A percentile compares a stretch with the other conserved stretches of the same genome.
Conservation (phyloP, 257 asterid species). For the Fraxinus cuspidata region DNA sequence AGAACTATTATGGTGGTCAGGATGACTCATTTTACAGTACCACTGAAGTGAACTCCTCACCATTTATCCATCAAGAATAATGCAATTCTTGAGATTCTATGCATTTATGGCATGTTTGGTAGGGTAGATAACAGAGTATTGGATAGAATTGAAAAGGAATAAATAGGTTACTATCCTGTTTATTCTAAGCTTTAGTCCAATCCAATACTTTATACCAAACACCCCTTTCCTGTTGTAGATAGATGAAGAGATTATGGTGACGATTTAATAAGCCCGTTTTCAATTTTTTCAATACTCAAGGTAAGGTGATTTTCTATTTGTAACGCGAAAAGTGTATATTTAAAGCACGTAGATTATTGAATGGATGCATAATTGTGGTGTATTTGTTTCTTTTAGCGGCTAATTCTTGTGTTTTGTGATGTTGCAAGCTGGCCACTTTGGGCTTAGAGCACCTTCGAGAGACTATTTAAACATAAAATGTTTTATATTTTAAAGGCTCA, state of each 20-base stretch:
- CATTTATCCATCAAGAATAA: slow-evolving; percentile 45
- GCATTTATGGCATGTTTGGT: neutral
- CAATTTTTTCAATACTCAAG: neutral
- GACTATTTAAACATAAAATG: too few relatives aligned
- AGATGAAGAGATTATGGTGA: neutral
- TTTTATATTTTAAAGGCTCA: too few relatives aligned
- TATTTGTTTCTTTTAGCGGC: too few relatives aligned
- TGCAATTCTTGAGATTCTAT: neutral
- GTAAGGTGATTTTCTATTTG: neutral
- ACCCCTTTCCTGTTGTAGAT: neutral
- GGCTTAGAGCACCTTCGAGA: too few relatives aligned
- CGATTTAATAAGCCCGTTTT: neutral
- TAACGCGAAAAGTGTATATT: too few relatives aligned
- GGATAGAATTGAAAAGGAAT: neutral
- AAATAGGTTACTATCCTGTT: neutral
- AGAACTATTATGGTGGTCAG: slow-evolving; percentile 44
- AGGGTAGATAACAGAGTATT: neutral
- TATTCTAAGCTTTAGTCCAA: neutral
- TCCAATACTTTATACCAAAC: neutral
- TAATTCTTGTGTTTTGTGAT: too few relatives aligned
- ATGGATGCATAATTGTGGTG: neutral
- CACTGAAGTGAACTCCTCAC: slow-evolving; percentile 71
- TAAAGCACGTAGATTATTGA: neutral
- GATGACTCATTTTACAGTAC: slow-evolving; percentile 94
- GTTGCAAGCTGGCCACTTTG: too few relatives aligned